Evolutionary conservation across 208 protist genomes (phyloP), one percentile per base, ranked within the genome.

Genomic region (Trypanosomatidae sp.): DNA sequence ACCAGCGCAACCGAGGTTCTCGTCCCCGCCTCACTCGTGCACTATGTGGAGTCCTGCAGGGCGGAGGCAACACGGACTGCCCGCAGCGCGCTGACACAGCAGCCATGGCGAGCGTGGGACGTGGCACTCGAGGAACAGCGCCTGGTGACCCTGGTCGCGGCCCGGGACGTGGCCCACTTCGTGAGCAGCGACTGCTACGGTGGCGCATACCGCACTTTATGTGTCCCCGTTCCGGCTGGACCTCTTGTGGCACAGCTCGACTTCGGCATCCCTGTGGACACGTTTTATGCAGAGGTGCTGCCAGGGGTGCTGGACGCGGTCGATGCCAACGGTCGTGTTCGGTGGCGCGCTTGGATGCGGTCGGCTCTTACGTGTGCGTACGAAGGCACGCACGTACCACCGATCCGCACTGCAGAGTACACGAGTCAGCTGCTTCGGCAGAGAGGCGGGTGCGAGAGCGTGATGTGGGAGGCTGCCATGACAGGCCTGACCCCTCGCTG

Each of bases 331-430:
- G 3, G 13, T 17, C 49, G 50, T 13, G 77, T 79, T 39, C 71
- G 62, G 17, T 92, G 88, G 84, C 77, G 79, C 22, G 90, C 88
- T 77, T 97, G 93, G 91, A 76, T 97, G 86, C 87, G 93, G 3
- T 88, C 84, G 1, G 80, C 89, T 1, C 80, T 97, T 13, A 91
- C 87, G 30, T 97, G 93, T 69, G 81, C 79, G 19, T 97, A 89
- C 66, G 93, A 97, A 73, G 93, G 93, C 22, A 66, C 71, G 9
- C 81, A 91, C 46, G 83, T 94, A 4, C 87, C 90, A 13, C 77
- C 88, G 2, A 88, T 93, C 33, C 89, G 89, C 25, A 82, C 92
- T 9, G 73, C 85, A 6, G 90, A 95, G 70, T 79, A 75, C 60
- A 82, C 88, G 33, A 87, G 87, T 17, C 56, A 70, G 28, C 79